These are phyloP conservation scores for Mycena floridula DNA, from an alignment of 768 basidiomycete species.

Conservation along the genomic window DNA sequence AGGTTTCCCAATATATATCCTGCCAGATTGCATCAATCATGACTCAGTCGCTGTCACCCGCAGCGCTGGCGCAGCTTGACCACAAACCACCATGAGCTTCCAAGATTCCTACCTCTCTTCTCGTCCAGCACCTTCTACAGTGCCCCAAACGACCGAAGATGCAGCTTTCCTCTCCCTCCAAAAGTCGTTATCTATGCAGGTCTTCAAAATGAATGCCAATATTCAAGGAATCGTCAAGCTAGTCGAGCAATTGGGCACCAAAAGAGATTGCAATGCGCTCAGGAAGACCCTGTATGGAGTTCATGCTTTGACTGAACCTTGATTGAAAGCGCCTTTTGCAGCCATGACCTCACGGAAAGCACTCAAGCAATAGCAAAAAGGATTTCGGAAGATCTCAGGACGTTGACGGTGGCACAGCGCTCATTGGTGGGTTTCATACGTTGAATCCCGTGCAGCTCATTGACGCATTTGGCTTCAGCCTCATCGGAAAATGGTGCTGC, in stretches of 20 bases:
- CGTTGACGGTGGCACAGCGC: slow-evolving; percentile 63
- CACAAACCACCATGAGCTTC: slow-evolving; percentile 46
- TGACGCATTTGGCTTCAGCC: slow-evolving; percentile 36
- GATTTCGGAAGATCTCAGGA: slow-evolving; percentile 90
- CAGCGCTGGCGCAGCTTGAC: too few relatives aligned
- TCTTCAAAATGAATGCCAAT: slow-evolving; percentile 98
- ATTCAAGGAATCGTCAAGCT: slow-evolving; percentile 91
- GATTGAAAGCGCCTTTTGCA: slow-evolving; percentile 22
- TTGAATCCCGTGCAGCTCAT: neutral
- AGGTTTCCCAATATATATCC: too few relatives aligned
- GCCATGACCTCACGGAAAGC: slow-evolving; percentile 91
- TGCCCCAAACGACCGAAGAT: slow-evolving; percentile 41
- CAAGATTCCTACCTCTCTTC: slow-evolving; percentile 36
- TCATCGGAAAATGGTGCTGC: slow-evolving; percentile 73
- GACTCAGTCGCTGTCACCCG: too few relatives aligned
- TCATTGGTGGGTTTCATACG: slow-evolving; percentile 37
- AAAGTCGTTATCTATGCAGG: slow-evolving; percentile 80
- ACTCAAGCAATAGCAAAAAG: slow-evolving; percentile 94
- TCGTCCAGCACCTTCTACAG: slow-evolving; percentile 15
- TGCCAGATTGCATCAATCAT: too few relatives aligned
- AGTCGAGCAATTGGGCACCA: slow-evolving; percentile 93
- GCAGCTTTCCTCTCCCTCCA: slow-evolving; percentile 71
- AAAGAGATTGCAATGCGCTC: slow-evolving; percentile 69
- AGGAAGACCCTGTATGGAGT: slow-evolving; percentile 79
- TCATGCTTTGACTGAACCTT: neutral